Conservation (phyloP, 768 basidiomycete species). For the Serendipita sp. region DNA sequence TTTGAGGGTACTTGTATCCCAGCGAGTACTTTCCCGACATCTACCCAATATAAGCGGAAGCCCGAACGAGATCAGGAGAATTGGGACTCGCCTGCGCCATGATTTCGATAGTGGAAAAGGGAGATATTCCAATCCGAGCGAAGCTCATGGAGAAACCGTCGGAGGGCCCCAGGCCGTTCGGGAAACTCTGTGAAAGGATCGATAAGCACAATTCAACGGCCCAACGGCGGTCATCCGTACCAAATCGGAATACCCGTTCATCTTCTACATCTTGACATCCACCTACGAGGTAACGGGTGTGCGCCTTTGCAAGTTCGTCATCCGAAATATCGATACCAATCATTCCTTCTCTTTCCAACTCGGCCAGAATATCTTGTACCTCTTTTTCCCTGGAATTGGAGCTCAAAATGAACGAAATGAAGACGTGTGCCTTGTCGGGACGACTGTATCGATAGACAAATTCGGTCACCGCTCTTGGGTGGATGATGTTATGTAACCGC, state of each 20-base stretch:
- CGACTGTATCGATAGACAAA: slow-evolving; percentile 85
- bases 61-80: neutral
- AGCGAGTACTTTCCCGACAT: slow-evolving; percentile 82
- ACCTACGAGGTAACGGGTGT: slow-evolving; percentile 88
- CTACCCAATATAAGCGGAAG: slow-evolving; percentile 25
- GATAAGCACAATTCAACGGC: neutral
- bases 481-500: slow-evolving; percentile 68
- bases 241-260: slow-evolving; percentile 86
- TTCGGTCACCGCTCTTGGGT: slow-evolving; percentile 86
- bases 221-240: slow-evolving; percentile 23
- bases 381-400: slow-evolving; percentile 37
- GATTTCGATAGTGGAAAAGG: slow-evolving; percentile 94
- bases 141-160: slow-evolving; percentile 74
- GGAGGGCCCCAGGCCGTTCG: slow-evolving; percentile 80
- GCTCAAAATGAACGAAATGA: slow-evolving; percentile 77
- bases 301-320: slow-evolving; percentile 89
- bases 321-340: slow-evolving; percentile 80
- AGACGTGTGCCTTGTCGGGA: slow-evolving; percentile 60
- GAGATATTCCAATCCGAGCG: slow-evolving; percentile 86
- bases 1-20: slow-evolving; percentile 77
- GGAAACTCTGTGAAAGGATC: slow-evolving; percentile 59
- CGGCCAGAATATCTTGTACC: slow-evolving; percentile 43
- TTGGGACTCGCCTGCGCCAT: slow-evolving; percentile 65
- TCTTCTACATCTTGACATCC: slow-evolving; percentile 61
- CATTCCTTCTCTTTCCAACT: slow-evolving; percentile 57